These are phyloP conservation scores for Echria macrotheca DNA, from an alignment of 495 filamentous ascomycete species.

Conservation along the genomic window DNA sequence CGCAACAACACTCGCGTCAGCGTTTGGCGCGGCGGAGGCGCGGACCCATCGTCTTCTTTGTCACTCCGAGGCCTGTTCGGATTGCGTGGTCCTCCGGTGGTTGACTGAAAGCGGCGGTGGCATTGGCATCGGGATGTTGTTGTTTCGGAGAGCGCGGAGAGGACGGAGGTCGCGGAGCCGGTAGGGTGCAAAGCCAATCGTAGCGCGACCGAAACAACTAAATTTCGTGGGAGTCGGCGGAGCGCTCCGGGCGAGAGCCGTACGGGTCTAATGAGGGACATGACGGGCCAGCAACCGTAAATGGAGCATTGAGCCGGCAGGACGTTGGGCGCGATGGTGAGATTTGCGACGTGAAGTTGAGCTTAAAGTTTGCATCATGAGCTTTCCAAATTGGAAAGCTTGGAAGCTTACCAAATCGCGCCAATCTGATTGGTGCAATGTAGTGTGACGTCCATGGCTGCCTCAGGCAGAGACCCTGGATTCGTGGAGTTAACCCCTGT, in stretches of 20 bases:
- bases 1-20: conserved; percentile 22
- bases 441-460: background rate
- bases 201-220: background rate
- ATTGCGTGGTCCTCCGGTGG: conserved; percentile 3
- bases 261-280: background rate
- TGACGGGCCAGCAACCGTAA: background rate
- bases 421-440: too few species aligned
- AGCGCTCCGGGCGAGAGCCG: background rate
- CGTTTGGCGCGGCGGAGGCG: conserved; percentile 9
- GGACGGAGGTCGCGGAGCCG: too few species aligned
- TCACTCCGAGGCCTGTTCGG: conserved; percentile 17
- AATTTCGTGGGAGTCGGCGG: background rate
- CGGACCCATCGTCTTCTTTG: background rate
- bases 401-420: too few species aligned
- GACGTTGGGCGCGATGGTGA: too few species aligned
- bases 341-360: too few species aligned
- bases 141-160: too few species aligned
- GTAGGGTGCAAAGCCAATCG: conserved; percentile 5
- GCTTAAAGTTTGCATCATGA: too few species aligned
- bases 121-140: background rate
- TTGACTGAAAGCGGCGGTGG: conserved; percentile 21
- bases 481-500: too few species aligned
- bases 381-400: too few species aligned
- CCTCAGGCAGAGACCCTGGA: background rate
- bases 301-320: background rate